Base-by-base conservation (phyloP, 192 early-diverging fungal genomes). In the Coemansia asiatica region DNA sequence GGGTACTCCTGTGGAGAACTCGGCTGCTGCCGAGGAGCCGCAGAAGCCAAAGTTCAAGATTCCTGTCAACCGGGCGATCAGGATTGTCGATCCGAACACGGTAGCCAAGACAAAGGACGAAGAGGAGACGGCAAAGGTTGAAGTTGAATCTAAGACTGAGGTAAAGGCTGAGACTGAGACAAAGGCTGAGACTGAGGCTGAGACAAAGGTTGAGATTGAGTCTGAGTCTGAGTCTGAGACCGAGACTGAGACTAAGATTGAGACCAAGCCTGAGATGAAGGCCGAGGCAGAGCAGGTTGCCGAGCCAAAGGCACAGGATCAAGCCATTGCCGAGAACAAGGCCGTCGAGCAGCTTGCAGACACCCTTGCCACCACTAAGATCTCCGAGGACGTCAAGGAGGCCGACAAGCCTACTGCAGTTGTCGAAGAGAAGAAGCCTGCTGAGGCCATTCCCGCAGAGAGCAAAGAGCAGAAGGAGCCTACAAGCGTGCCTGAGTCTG, bases 31-130 rank as follows among this genome's bases (percentile, higher is more conserved):
- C 18, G 85, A 83, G 64, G 70, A 72, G 28, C 61, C 48, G 6
- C 36, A 56, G 21, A 80, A 76, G 66, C 74, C 77, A 25, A 75
- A 66, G 62, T 80, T 81, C 64, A 76, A 75, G 48, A 73, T 82
- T 47, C 78, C 78, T 0, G 69, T 68, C 51, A 53, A 72, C 18
- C 71, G 75, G 4, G 69, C 75, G 9, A 64, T 84, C 61, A 74
- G 76, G 63, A 84, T 84, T 50, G 71, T 74, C 64, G 73, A 80
- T n/a, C 82, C 82, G 35, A 82, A 77, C 54, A 15, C 62, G 21
- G 63, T 60, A 0, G 29, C 64, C 5, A 67, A 75, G 40, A 3
- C 40, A 5, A 44, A 16, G 28, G 48, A 29, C 2, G 62, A 63
- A 21, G 22, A 67, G 16, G 46, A 40, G 9, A 75, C 75, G 48